phyloP scores from a whole-genome alignment of 1,284 basidiomycete species.

The Tremellales sp. region DNA sequence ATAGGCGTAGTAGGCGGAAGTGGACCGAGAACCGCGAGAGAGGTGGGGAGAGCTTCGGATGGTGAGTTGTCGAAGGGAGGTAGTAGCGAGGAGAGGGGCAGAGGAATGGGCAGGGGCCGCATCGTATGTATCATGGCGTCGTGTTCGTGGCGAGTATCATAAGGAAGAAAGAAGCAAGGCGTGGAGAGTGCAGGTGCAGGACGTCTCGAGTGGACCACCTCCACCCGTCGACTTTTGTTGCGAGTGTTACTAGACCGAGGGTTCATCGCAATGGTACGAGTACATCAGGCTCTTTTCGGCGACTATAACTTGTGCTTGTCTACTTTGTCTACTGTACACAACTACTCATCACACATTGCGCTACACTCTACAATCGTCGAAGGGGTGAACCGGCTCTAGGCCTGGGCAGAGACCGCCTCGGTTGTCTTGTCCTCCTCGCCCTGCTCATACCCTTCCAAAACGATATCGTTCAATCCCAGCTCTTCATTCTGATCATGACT shows the following conservation, averaged over 20 bases:
- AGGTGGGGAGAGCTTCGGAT: neutral
- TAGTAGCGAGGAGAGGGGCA: neutral
- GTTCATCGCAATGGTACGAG: too few relatives aligned
- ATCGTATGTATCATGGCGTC: neutral
- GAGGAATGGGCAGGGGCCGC: neutral
- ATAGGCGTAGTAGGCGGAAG: slow-evolving; percentile 33
- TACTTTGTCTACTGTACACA: neutral
- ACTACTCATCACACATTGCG: neutral
- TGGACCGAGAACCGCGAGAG: slow-evolving; percentile 24
- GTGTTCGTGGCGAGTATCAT: too few relatives aligned
- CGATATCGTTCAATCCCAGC: slow-evolving; percentile 93
- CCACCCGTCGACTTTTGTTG: too few relatives aligned
- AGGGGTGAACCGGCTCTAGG: neutral
- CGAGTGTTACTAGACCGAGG: too few relatives aligned
- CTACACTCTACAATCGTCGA: neutral
- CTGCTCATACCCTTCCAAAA: slow-evolving; percentile 75
- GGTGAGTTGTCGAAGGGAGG: neutral
- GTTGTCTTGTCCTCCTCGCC: slow-evolving; percentile 8
- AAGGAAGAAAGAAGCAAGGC: slow-evolving; percentile 1
- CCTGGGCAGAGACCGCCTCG: neutral
- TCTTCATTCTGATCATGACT: slow-evolving; percentile 92
- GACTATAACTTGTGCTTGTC: too few relatives aligned
- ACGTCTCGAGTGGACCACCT: neutral
- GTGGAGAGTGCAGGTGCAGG: neutral
- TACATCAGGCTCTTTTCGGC: too few relatives aligned